phyloP scores from a whole-genome alignment of 2,329 filamentous ascomycete species.

The Penicillium paneum region DNA sequence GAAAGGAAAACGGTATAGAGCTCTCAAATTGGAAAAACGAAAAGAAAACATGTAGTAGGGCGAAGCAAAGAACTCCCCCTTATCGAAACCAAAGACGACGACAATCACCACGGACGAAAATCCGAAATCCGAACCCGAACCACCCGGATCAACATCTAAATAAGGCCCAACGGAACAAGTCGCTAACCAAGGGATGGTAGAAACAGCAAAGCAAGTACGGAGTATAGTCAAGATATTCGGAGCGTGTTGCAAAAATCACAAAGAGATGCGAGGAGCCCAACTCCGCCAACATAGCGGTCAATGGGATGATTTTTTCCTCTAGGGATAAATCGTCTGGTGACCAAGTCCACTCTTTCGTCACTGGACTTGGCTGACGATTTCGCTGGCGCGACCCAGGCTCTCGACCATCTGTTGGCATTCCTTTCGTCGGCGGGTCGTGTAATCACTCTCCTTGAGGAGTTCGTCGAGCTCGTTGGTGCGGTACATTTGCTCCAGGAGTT shows the following conservation, averaged over 20 bases:
- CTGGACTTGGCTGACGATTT: conserved; percentile 84
- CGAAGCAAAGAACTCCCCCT: conserved; percentile 6
- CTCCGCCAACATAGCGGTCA: conserved; percentile 17
- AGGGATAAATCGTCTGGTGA: background rate
- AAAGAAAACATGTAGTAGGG: conserved; percentile 4
- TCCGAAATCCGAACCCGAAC: background rate
- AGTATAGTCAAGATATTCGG: conserved; percentile 17
- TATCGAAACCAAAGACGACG: background rate
- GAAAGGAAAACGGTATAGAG: conserved; percentile 24
- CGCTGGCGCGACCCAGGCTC: conserved; percentile 79
- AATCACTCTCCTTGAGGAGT: conserved; percentile 95
- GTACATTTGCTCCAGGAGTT: conserved; percentile 97
- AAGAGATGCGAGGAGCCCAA: conserved; percentile 15
- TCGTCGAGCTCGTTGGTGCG: conserved; percentile 85
- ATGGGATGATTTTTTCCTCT: background rate
- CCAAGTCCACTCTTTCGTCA: conserved; percentile 27
- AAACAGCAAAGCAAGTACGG: conserved; percentile 5
- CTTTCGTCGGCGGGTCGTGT: conserved; percentile 89
- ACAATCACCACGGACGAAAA: background rate
- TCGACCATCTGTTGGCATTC: conserved; percentile 99
- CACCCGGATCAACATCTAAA: conserved; percentile 4
- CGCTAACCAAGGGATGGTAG: conserved; percentile 5
- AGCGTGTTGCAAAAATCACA: conserved; percentile 15
- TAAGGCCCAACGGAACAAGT: background rate
- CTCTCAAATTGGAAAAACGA: conserved; percentile 21